Base-by-base conservation (phyloP, 2,329 filamentous ascomycete species). In the Blastomyces percursus region DNA sequence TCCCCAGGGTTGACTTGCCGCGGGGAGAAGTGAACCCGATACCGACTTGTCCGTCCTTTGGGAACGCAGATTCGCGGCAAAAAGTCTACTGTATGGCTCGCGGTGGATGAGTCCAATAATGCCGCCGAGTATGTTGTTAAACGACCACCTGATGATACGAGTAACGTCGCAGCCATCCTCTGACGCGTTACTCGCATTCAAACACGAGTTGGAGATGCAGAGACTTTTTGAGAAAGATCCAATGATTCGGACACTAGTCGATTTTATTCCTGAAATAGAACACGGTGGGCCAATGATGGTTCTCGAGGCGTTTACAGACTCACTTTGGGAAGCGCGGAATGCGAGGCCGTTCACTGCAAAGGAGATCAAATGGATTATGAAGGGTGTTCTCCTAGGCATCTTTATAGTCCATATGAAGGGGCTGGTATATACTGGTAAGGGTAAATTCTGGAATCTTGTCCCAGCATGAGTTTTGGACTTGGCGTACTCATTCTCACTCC, bases 321-420 rank as follows among this genome's bases (percentile, higher is more conserved):
- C 65, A 1, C 66, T 67, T 30, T 67, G 66, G 65, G 63, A 64
- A 60, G 65, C 66, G 42, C 55, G 64, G 52, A 63, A 62, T 61
- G 38, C 60, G 2, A 59, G 66, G 38, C 44, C 66, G 16, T 64
- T 67, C 50, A 65, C 59, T 40, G 38, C 51, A 40, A 60, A 58
- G 51, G 64, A 68, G 46, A 65, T 66, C 24, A 66, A 65, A 63
- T 65, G 65, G 66, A 59, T 66, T 60, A 64, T 66, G 66, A 66
- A 65, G 51, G 58, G 65, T 32, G 55, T 64, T 30, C 63, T 65
- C 12, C 16, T 64, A 40, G 63, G 60, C 14, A 62, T 67, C n/a
- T 65, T 51, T 57, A 66, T 63, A 7, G 65, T 66, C 35, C 65
- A 67, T 50, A 64, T 66, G 62, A 66, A 67, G 59, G 62, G 55